Base-by-base conservation (phyloP, 352 stramenopile species). In the Phytophthora brassicae region DNA sequence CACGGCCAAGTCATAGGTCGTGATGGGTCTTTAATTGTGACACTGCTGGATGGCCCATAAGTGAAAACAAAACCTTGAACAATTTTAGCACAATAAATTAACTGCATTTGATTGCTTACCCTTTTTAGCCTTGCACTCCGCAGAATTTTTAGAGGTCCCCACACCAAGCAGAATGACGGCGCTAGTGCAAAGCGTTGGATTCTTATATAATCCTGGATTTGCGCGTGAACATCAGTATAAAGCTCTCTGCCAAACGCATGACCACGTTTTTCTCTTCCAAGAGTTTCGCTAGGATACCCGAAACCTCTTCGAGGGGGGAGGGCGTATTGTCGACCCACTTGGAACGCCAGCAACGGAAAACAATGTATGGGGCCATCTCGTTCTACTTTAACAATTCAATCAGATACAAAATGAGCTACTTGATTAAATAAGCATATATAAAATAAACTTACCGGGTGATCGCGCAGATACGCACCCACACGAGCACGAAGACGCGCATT, bases 21-120 rank as follows among this genome's bases (percentile, higher is more conserved):
- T 72, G 51, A 29, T 47, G 23, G 62, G 51, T 69, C 46, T 16
- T 66, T 38, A 47, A 75, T 68, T 54, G 62, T 75, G 66, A 74
- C 62, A 24, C 20, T 79, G 42, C 52, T 70, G 56, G 70, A 79
- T 31, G 26, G 26, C 4, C 26, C 26, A 4, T 9, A 31, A 4
- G 26, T 31, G 26, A 8, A 31, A 4, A 31, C 26, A 8, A 31
- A 31, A 31, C 8, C 4, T 31, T 31, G 26, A n/a, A n/a, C n/a
- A n/a, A n/a, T n/a, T n/a, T n/a, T n/a, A n/a, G n/a, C n/a, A n/a
- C n/a, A n/a, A n/a, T 31, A 31, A 31, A 31, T 4, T 6, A 38
- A 38, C 31, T 38, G 31, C 31, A 38, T 38, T 38, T 38, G 26
- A 31, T 31, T 31, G 31, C 31, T 38, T 14, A 38, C 31, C 11